phyloP scores from a whole-genome alignment of 371 early-diverging fungal species.

The Circinella umbellata region DNA sequence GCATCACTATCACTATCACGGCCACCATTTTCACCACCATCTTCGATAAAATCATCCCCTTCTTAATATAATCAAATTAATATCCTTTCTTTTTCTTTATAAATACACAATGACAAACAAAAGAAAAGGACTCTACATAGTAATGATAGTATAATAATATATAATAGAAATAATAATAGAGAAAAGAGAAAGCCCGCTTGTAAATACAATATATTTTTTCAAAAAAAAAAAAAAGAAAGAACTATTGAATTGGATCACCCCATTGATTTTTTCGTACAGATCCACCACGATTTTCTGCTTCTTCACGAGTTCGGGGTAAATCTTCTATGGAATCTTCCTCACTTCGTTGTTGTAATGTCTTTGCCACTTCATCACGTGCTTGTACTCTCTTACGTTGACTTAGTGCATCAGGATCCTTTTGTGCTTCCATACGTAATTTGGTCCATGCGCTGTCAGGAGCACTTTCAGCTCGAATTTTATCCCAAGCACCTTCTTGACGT shows the following conservation, averaged over 20 bases:
- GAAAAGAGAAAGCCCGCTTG: too few species aligned
- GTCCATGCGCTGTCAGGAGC: conserved; percentile 50
- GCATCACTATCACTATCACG: too few species aligned
- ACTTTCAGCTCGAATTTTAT: conserved; percentile 45
- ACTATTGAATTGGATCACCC: conserved; percentile 37
- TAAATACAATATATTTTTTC: too few species aligned
- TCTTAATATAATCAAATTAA: too few species aligned
- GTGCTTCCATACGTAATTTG: conserved; percentile 41
- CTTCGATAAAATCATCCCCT: too few species aligned
- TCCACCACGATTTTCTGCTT: conserved; percentile 28
- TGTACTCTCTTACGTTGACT: conserved; percentile 20
- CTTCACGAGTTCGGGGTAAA: conserved; percentile 52
- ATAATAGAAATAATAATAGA: too few species aligned
- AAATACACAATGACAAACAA: too few species aligned
- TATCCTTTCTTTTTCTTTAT: too few species aligned
- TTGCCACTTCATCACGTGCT: conserved; percentile 26
- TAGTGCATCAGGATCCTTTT: conserved; percentile 24
- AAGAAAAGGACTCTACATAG: too few species aligned
- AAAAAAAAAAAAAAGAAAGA: too few species aligned
- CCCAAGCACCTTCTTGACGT: conserved; percentile 42
- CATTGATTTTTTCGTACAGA: conserved; percentile 40
- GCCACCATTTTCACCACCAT: too few species aligned
- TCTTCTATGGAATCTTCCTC: conserved; percentile 26
- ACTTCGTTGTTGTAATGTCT: conserved; percentile 31
- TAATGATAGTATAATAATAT: too few species aligned